Base-by-base conservation (phyloP, 768 basidiomycete species). In the Podaxis mareebaensis region DNA sequence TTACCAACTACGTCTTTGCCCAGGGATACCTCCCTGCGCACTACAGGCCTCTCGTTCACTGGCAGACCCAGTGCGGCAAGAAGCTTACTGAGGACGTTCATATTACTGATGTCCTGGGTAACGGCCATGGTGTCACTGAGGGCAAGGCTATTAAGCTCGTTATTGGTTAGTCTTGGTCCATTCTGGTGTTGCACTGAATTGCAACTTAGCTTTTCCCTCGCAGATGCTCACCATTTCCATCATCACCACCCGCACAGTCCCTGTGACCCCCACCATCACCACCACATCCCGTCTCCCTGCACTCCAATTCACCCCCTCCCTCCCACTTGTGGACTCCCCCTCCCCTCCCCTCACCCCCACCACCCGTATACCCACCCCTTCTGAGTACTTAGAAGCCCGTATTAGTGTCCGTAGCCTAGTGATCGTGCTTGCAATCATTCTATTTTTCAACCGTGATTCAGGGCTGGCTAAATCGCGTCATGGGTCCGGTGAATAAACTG, bases 1-100 rank as follows among this genome's bases (percentile, higher is more conserved):
- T 83, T 60, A 82, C 80, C 56, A 83, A 83, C 73, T 64, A 82
- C 61, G 73, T 83, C 66, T 84, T 83, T 70, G 64, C 53, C 24
- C 73, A 74, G 39, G 77, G 77, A 1, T 84, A 75, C 69, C 68
- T 77, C 15, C 68, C 75, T 6, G 65, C 71, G n/a, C 70, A 76
- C 54, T 58, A 73, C 44, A 72, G 80, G 57, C 67, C 75, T 38
- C 65, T 74, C 22, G 81, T 82, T 36, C 74, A 76, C 68, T 82
- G 81, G 82, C 69, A 78, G 61, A 72, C 72, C 4, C 22, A 63
- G 1, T 79, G 80, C 54, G 80, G 81, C 48, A 72, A 69, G 63
- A 66, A 62, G 40, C 67, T 77, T 53, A 66, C 69, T 24, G 76
- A 77, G 55, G 60, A 67, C 30, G 60, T 63, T 20, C 61, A 62